phyloP scores from a whole-genome alignment of 2,329 filamentous ascomycete species.

The Microdochium bolleyi region DNA sequence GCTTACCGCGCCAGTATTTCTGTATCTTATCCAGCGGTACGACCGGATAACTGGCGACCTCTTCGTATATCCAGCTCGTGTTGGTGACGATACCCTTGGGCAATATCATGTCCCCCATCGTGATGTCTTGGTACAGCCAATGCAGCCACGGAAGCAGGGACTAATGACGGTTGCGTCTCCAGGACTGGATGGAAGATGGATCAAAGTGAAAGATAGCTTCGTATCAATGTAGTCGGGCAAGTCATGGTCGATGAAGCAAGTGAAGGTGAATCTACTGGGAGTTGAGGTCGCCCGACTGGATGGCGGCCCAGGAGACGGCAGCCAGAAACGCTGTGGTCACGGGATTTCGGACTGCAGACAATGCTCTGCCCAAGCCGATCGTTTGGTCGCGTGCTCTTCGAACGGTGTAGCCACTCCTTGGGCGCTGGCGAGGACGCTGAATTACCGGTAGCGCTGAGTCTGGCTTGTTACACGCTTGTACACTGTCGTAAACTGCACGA shows the following conservation, averaged over 20 bases:
- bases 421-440: too few species aligned
- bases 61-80: slow-evolving; percentile 40
- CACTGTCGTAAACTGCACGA: too few species aligned
- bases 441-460: too few species aligned
- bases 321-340: too few species aligned
- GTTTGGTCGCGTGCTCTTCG: too few species aligned
- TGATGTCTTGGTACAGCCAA: slow-evolving; percentile 9
- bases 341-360: too few species aligned
- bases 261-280: not conserved
- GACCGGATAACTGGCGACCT: slow-evolving; percentile 42
- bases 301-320: too few species aligned
- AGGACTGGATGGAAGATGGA: not conserved
- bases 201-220: not conserved
- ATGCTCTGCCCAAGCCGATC: too few species aligned
- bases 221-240: not conserved
- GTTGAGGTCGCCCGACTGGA: not conserved
- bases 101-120: slow-evolving; percentile 32
- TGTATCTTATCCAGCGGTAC: slow-evolving; percentile 45
- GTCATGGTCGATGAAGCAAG: not conserved
- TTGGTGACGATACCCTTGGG: slow-evolving; percentile 52
- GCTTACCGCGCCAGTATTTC: slow-evolving; percentile 49
- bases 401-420: too few species aligned
- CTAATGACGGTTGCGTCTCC: too few species aligned
- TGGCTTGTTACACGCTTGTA: too few species aligned
- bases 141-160: too few species aligned